phyloP scores from a whole-genome alignment of 2,329 filamentous ascomycete species.

The Arachnopeziza araneosa region DNA sequence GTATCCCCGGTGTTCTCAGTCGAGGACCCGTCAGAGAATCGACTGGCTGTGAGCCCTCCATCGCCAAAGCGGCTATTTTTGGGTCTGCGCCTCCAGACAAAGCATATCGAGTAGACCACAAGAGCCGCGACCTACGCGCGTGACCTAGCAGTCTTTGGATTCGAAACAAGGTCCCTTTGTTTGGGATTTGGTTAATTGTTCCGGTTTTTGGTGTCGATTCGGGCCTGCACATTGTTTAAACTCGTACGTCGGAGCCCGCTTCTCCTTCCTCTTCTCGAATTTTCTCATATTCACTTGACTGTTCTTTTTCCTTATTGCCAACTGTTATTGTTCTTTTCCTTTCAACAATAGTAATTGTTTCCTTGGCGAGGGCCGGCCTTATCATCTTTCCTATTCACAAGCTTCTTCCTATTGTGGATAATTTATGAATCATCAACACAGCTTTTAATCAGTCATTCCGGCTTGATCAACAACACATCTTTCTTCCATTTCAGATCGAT shows the following conservation, averaged over 20 bases:
- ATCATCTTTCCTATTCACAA: conserved; percentile 13
- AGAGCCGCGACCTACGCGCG: conserved; percentile 11
- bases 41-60: conserved; percentile 24
- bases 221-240: conserved; percentile 14
- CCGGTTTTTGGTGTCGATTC: conserved; percentile 12
- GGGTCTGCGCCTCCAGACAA: conserved; percentile 23
- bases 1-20: conserved; percentile 9
- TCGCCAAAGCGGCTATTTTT: conserved; percentile 27
- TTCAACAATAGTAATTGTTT: conserved; percentile 16
- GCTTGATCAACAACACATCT: background rate
- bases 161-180: conserved; percentile 24
- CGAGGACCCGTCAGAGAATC: conserved; percentile 12
- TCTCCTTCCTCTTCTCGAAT: background rate
- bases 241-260: conserved; percentile 17
- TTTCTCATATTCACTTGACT: conserved; percentile 13
- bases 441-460: background rate
- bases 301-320: background rate
- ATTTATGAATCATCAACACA: conserved; percentile 1
- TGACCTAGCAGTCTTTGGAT: conserved; percentile 14
- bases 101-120: conserved; percentile 21
- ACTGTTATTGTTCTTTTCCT: conserved; percentile 18
- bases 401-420: conserved; percentile 11
- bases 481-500: background rate
- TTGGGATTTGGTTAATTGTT: conserved; percentile 13
- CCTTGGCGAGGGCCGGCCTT: background rate